phyloP scores from a whole-genome alignment of 148 eudicot species.

The Nyssa sinensis region DNA sequence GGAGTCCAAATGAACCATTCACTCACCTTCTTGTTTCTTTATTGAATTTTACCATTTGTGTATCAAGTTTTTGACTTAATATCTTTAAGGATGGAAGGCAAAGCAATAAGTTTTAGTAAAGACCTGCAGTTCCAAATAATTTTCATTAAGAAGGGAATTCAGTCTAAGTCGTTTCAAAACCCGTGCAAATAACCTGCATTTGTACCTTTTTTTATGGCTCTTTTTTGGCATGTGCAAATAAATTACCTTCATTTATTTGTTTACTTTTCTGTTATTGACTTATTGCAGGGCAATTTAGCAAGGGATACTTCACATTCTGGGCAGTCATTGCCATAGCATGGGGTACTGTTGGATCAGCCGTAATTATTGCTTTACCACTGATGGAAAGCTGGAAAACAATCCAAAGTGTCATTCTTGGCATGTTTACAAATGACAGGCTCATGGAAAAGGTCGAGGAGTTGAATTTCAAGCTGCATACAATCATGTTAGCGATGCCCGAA shows the following conservation, averaged over 20 bases:
- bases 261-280: neutral
- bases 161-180: no score
- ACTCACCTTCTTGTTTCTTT: no score
- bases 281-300: conserved; percentile 65
- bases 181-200: no score
- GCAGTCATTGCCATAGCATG: conserved; percentile 80
- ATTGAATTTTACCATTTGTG: no score
- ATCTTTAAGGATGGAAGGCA: no score
- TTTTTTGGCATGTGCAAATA: no score
- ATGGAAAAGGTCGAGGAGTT: conserved; percentile 70
- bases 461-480: conserved; percentile 49
- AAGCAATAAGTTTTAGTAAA: no score
- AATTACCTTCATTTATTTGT: neutral
- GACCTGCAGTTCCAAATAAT: no score
- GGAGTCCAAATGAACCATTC: no score
- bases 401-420: conserved; percentile 53
- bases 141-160: no score
- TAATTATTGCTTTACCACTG: conserved; percentile 77
- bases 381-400: conserved; percentile 88
- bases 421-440: conserved; percentile 70
- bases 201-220: no score
- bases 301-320: conserved; percentile 89
- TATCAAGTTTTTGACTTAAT: no score
- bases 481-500: conserved; percentile 65
- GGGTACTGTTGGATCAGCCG: conserved; percentile 86